These are phyloP conservation scores for Skeletonema tropicum DNA, from an alignment of 108 stramenopile species.

Conservation along the genomic window DNA sequence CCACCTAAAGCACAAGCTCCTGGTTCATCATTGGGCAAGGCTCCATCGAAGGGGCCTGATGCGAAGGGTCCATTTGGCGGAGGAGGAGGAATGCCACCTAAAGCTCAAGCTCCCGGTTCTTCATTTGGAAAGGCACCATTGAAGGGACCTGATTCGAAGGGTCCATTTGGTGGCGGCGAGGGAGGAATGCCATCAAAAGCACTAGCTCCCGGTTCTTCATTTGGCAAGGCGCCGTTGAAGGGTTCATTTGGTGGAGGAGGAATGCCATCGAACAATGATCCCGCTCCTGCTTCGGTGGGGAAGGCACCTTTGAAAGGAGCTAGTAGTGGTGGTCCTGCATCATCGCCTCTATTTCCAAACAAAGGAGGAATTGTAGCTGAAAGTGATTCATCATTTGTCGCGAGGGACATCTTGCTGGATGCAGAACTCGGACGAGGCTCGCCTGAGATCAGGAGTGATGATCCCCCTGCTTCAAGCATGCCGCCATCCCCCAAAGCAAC, in stretches of 20 bases:
- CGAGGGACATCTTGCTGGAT: constrained; percentile 2
- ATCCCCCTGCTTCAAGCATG: not conserved
- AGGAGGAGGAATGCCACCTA: not conserved
- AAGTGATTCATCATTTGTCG: constrained; percentile 1
- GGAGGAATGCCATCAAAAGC: not conserved
- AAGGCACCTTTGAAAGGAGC: not conserved
- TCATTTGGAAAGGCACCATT: not conserved
- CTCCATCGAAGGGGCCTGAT: too few species aligned
- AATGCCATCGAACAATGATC: not conserved
- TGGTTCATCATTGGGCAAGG: not conserved
- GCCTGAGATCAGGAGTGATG: not conserved
- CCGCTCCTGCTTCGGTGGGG: not conserved
- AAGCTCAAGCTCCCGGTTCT: too few species aligned
- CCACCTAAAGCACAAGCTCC: not conserved
- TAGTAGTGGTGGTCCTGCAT: not conserved
- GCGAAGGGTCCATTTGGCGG: too few species aligned
- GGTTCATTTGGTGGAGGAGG: not conserved
- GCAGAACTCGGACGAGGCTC: constrained; percentile 3
- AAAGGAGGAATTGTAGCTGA: not conserved
- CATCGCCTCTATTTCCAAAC: not conserved
- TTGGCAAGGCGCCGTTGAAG: not conserved
- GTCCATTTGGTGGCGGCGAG: too few species aligned
- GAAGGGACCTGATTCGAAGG: not conserved
- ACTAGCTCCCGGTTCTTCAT: not conserved
- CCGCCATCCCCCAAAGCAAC: not conserved